Evolutionary conservation across 1,284 basidiomycete genomes (phyloP).

Genomic region (Meira nashicola): DNA sequence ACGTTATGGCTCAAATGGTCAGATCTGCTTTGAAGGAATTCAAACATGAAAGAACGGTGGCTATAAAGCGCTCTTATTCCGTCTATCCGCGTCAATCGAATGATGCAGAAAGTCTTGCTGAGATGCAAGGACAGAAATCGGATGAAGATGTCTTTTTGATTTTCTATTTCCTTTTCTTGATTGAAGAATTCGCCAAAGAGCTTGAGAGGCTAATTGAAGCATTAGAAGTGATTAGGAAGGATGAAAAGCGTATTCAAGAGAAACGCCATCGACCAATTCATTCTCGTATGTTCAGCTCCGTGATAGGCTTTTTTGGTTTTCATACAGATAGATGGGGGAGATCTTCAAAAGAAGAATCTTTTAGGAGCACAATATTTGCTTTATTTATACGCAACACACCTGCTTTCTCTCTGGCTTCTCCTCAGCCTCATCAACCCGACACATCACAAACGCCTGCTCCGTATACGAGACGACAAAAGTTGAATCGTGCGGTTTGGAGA

Average conservation of each 20-base stretch:
- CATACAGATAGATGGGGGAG: neutral
- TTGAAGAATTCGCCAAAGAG: slow-evolving; percentile 45
- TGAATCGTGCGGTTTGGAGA: slow-evolving; percentile 64
- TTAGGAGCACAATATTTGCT: neutral
- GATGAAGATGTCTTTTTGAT: slow-evolving; percentile 45
- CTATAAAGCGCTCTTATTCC: slow-evolving; percentile 44
- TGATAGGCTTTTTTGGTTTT: neutral
- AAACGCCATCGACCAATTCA: neutral
- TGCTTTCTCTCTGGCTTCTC: slow-evolving; percentile 65
- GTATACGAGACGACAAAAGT: slow-evolving; percentile 26
- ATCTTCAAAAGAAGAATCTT: neutral
- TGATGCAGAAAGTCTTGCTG: slow-evolving; percentile 7
- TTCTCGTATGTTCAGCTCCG: slow-evolving; percentile 1
- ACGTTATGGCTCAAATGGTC: slow-evolving; percentile 27
- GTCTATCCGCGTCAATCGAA: slow-evolving; percentile 31
- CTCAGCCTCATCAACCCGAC: slow-evolving; percentile 73
- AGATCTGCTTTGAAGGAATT: slow-evolving; percentile 31
- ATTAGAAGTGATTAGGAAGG: slow-evolving; percentile 21
- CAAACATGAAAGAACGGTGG: slow-evolving; percentile 41
- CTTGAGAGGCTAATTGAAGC: slow-evolving; percentile 28
- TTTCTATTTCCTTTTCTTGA: slow-evolving; percentile 47
- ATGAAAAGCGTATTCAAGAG: neutral
- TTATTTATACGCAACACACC: neutral
- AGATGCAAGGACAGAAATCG: neutral
- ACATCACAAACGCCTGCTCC: slow-evolving; percentile 71